Conservation (phyloP, 129 eudicot species). For the Mikania micrantha region DNA sequence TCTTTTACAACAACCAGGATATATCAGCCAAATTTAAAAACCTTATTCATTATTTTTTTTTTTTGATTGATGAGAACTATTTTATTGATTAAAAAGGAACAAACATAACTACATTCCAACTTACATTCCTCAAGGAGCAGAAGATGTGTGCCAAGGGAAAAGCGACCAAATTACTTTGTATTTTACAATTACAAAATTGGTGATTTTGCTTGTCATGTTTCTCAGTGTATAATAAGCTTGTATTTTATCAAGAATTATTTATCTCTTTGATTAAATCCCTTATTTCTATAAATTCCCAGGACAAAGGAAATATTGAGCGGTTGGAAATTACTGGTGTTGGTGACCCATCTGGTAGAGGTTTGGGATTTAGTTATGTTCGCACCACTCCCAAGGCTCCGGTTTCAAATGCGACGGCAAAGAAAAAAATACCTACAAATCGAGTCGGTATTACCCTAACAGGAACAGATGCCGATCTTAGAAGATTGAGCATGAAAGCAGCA, state of each 20-base stretch:
- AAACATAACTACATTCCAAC: neutral
- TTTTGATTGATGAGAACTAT: too few relatives aligned
- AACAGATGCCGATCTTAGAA: constrained; percentile 94
- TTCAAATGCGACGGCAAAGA: constrained; percentile 71
- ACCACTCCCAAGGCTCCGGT: constrained; percentile 82
- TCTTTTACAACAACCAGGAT: neutral
- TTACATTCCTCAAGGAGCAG: neutral
- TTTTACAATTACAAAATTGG: neutral
- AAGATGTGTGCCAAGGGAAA: neutral
- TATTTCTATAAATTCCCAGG: constrained; percentile 35
- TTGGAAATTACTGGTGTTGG: constrained; percentile 97
- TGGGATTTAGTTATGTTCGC: constrained; percentile 94
- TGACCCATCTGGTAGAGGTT: constrained; percentile 95
- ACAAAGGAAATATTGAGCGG: constrained; percentile 85
- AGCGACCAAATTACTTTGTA: neutral
- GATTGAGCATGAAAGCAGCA: constrained; percentile 98
- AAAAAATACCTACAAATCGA: constrained; percentile 59
- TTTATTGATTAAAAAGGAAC: neutral
- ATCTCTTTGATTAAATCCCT: neutral
- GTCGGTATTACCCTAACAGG: constrained; percentile 89
- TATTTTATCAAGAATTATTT: neutral
- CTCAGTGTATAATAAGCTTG: neutral
- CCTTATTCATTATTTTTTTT: neutral
- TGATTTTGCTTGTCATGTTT: neutral
- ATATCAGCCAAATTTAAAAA: neutral